phyloP scores from a whole-genome alignment of 495 filamentous ascomycete genomes.

The Xylaria telfairii region DNA sequence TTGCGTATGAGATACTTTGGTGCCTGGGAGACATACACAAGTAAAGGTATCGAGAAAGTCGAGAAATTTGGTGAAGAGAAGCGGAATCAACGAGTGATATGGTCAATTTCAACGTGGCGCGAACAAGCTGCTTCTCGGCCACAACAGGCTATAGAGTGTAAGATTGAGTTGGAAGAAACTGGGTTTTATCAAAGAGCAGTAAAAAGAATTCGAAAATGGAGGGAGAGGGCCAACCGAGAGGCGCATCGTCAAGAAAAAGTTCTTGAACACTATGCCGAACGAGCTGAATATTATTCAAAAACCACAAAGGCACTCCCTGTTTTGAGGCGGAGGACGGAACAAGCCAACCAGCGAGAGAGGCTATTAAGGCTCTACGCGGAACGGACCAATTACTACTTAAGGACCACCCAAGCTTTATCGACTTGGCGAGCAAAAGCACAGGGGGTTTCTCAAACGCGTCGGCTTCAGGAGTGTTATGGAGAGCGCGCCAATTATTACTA shows the following conservation, averaged over 20 bases:
- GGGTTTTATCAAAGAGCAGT: conserved; percentile 29
- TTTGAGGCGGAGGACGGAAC: conserved; percentile 31
- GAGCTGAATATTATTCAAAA: conserved; percentile 36
- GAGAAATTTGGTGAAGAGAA: conserved; percentile 64
- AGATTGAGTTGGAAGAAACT: conserved; percentile 27
- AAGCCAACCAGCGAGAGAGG: conserved; percentile 28
- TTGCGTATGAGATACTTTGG: conserved; percentile 76
- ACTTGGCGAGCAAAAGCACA: conserved; percentile 27
- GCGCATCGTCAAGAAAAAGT: conserved; percentile 23
- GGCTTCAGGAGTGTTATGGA: conserved; percentile 30
- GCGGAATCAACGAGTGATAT: conserved; percentile 22
- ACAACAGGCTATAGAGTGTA: conserved; percentile 23
- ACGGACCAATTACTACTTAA: conserved; percentile 22
- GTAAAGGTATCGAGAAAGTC: conserved; percentile 71
- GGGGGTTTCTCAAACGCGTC: conserved; percentile 23
- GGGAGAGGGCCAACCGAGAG: conserved; percentile 23
- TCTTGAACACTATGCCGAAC: conserved; percentile 31
- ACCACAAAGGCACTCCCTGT: conserved; percentile 35
- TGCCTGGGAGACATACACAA: conserved; percentile 77
- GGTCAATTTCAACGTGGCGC: conserved; percentile 34
- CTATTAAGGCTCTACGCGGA: conserved; percentile 14
- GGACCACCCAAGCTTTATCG: conserved; percentile 20
- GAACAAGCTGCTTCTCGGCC: conserved; percentile 28
- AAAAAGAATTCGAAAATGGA: conserved; percentile 33
- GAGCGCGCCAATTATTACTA: conserved; percentile 40